Evolutionary conservation across 2,329 filamentous ascomycete species (phyloP), one percentile per base, ranked within the genome.

Genomic region (Paramyrothecium roridum): DNA sequence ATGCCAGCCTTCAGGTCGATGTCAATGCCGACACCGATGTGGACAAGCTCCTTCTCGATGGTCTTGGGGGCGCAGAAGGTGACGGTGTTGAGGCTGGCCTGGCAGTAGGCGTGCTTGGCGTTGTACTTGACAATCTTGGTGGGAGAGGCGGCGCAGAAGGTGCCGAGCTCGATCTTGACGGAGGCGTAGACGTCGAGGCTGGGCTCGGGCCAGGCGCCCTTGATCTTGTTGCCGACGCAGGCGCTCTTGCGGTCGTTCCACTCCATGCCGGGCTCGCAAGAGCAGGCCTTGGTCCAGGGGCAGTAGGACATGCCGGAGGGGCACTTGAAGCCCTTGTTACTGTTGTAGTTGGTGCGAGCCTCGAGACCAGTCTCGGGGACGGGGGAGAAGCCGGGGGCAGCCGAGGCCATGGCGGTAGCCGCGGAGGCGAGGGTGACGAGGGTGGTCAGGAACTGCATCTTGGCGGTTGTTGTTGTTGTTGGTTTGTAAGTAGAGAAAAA

Each of bases 221-320:
- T 57, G 45, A 66, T 56, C 49, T 53, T 48, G 19, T 53, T 52
- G 49, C 71, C 71, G 22, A 57, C 46, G 56, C 71, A 74, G 47
- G 34, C 66, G 37, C 43, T 23, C 54, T 57, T 61, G 52, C 58
- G 52, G 48, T 62, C 55, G 47, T 79, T 73, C 57, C 71, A 72
- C 54, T 68, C 64, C 65, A 74, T 69, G 55, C 75, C 77, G 16
- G 74, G 70, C 16, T 70, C 57, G 56, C 78, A 78, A 17, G 77
- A 65, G 65, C 79, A 80, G 33, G 76, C 54, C 61, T 67, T 68
- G 56, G 66, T 67, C 71, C 71, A 74, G 56, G 67, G 64, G 63
- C 66, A 69, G 67, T 74, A 74, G 60, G 52, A 57, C 71, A 73
- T 73, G 61, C 57, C 56, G 13, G 53, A 55, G 37, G 70, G 71